A percentile compares a stretch with the other conserved stretches of the same genome.
phyloP scores from a whole-genome alignment of 768 basidiomycete species.

The Chlorophyllum brunneum region DNA sequence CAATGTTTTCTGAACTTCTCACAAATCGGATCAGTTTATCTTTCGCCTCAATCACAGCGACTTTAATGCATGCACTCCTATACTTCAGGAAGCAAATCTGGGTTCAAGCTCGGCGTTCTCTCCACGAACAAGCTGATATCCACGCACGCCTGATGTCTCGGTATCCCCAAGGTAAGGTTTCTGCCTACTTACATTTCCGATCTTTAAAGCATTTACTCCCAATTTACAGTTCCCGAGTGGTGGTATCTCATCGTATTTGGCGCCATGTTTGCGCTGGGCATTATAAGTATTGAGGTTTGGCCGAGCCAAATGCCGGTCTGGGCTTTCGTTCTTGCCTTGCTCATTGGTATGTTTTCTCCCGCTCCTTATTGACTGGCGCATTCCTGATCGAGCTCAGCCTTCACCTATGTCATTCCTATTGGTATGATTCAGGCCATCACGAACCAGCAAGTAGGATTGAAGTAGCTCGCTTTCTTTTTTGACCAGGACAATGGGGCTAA shows the following conservation, averaged over 20 bases:
- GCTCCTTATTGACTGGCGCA: conserved; percentile 18
- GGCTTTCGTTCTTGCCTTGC: conserved; percentile 58
- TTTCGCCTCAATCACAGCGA: conserved; percentile 75
- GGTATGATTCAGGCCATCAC: conserved; percentile 65
- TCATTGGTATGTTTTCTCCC: conserved; percentile 46
- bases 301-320: conserved; percentile 35
- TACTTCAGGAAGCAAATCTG: conserved; percentile 76
- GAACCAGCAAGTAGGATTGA: conserved; percentile 69
- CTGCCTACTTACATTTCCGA: neutral
- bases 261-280: conserved; percentile 59
- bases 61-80: conserved; percentile 61
- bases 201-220: neutral
- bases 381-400: conserved; percentile 28
- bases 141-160: conserved; percentile 75
- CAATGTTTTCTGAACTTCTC: neutral
- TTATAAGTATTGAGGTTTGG: conserved; percentile 67
- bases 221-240: conserved; percentile 60
- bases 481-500: neutral
- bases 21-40: conserved; percentile 58
- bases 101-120: conserved; percentile 59
- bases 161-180: conserved; percentile 45
- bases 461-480: conserved; percentile 23
- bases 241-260: conserved; percentile 71
- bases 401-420: conserved; percentile 66
- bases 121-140: conserved; percentile 76